Conservation (phyloP, 2,329 filamentous ascomycete species). For the Venturiaceae sp. region DNA sequence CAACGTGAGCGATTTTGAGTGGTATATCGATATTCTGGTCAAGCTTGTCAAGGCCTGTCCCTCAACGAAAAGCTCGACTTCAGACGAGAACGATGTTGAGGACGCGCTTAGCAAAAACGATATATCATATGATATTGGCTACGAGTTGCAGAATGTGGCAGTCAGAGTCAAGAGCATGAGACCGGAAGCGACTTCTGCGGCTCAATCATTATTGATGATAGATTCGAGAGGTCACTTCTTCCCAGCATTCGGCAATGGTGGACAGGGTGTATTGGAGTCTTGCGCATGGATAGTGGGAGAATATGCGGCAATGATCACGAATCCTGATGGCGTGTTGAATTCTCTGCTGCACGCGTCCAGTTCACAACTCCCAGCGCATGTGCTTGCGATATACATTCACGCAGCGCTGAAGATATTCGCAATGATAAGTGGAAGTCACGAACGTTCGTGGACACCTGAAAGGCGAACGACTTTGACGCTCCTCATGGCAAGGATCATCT, state of each 20-base stretch:
- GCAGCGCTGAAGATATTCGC: slow-evolving; percentile 79
- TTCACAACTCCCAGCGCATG: slow-evolving; percentile 49
- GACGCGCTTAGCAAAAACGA: slow-evolving; percentile 18
- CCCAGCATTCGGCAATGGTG: slow-evolving; percentile 38
- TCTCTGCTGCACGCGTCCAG: slow-evolving; percentile 61
- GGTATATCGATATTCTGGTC: slow-evolving; percentile 87
- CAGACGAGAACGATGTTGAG: slow-evolving; percentile 16
- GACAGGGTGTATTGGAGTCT: slow-evolving; percentile 59
- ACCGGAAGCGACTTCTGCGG: slow-evolving; percentile 68
- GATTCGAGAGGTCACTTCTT: slow-evolving; percentile 51
- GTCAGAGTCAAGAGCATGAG: slow-evolving; percentile 85
- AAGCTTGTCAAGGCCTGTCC: slow-evolving; percentile 68
- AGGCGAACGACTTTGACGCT: slow-evolving; percentile 67
- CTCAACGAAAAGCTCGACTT: slow-evolving; percentile 26
- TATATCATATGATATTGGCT: slow-evolving; percentile 64
- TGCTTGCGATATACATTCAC: slow-evolving; percentile 73
- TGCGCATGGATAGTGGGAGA: slow-evolving; percentile 84
- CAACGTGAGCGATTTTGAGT: slow-evolving; percentile 85
- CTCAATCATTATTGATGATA: slow-evolving; percentile 61
- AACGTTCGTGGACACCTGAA: slow-evolving; percentile 59
- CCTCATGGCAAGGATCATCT: slow-evolving; percentile 69
- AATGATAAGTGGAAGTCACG: slow-evolving; percentile 55
- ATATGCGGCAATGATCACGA: slow-evolving; percentile 63
- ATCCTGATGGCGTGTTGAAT: slow-evolving; percentile 62
- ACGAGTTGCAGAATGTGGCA: slow-evolving; percentile 79